These are phyloP conservation scores for Pterulicium gracile DNA, from an alignment of 1,284 basidiomycete genomes.

Conservation along the genomic window DNA sequence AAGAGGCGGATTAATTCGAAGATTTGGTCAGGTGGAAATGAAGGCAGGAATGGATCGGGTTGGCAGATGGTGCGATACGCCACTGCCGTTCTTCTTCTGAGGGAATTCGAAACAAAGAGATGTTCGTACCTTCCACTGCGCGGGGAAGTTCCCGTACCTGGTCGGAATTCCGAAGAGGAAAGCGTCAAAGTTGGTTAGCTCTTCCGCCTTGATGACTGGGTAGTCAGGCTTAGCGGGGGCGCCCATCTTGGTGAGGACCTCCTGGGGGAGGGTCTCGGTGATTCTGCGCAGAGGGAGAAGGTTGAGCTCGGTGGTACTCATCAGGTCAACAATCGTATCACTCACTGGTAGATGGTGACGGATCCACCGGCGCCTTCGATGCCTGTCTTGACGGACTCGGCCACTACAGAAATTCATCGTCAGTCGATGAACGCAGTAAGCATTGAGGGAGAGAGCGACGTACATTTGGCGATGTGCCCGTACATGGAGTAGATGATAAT, in stretches of 20 bases:
- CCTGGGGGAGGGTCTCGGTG: conserved; percentile 75
- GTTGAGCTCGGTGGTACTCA: background rate
- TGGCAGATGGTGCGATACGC: no score
- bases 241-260: conserved; percentile 69
- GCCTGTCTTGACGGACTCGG: conserved; percentile 69
- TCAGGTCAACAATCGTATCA: conserved; percentile 10
- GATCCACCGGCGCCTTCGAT: conserved; percentile 61
- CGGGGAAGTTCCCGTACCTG: conserved; percentile 62
- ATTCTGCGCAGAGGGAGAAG: conserved; percentile 35
- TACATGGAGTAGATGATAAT: conserved; percentile 49
- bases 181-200: conserved; percentile 58
- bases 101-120: background rate
- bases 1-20: conserved; percentile 1
- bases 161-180: conserved; percentile 75
- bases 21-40: background rate
- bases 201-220: conserved; percentile 58
- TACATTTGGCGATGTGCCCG: conserved; percentile 40
- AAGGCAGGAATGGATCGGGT: background rate
- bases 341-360: conserved; percentile 66
- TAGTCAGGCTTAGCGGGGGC: conserved; percentile 65
- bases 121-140: conserved; percentile 51
- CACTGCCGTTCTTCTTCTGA: no score
- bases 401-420: no score
- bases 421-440: conserved; percentile 10
- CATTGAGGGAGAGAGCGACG: conserved; percentile 10